A percentile compares a stretch with the other conserved stretches of the same genome.
phyloP scores from a whole-genome alignment of 2,329 filamentous ascomycete genomes.

The Cordyceps sp. region DNA sequence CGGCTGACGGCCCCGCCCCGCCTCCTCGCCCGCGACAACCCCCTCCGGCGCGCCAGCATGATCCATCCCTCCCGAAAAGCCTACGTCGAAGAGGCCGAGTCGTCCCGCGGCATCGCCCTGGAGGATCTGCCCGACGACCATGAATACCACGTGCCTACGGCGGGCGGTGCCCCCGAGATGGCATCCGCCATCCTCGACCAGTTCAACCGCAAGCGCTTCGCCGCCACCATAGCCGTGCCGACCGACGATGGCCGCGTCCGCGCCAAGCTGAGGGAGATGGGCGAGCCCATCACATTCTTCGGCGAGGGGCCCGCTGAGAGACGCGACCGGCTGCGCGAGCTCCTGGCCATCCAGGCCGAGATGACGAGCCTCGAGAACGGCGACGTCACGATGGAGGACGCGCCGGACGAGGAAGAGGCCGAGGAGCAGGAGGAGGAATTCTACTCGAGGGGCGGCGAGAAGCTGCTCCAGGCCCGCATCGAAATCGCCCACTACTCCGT shows the following conservation, averaged over 20 bases:
- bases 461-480: slow-evolving; percentile 58
- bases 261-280: slow-evolving; percentile 62
- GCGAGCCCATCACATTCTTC: slow-evolving; percentile 89
- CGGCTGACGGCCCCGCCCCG: background rate
- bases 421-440: slow-evolving; percentile 82
- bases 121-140: slow-evolving; percentile 48
- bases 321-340: slow-evolving; percentile 68
- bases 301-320: slow-evolving; percentile 77
- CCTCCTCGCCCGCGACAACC: background rate
- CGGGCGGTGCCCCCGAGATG: slow-evolving; percentile 60
- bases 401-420: slow-evolving; percentile 39
- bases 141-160: slow-evolving; percentile 64
- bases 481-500: slow-evolving; percentile 73
- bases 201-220: slow-evolving; percentile 80
- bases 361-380: slow-evolving; percentile 36
- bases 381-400: slow-evolving; percentile 46
- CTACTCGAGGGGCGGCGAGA: slow-evolving; percentile 68
- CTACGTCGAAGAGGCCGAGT: slow-evolving; percentile 73
- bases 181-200: slow-evolving; percentile 74
- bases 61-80: slow-evolving; percentile 85
- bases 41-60: slow-evolving; percentile 26
- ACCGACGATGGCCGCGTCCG: slow-evolving; percentile 86
- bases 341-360: slow-evolving; percentile 60
- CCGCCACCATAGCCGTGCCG: slow-evolving; percentile 77
- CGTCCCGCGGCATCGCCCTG: slow-evolving; percentile 32